These are phyloP conservation scores for Colletotrichum eremochloae DNA, from an alignment of 2,329 filamentous ascomycete genomes.

Conservation along the genomic window DNA sequence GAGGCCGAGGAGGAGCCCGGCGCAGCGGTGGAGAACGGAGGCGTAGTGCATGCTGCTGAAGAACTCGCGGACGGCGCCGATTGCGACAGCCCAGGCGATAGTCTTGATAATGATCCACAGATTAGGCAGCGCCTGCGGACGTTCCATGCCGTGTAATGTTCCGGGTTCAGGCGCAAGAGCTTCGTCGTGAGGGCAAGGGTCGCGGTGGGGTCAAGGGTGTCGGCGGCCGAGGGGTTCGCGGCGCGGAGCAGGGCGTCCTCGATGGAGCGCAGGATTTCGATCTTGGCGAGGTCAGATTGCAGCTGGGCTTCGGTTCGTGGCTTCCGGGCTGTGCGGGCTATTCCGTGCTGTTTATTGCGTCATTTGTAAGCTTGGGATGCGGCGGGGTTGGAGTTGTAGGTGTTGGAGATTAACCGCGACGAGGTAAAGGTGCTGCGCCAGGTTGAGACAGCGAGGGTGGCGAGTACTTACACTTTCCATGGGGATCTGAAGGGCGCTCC, in stretches of 20 bases:
- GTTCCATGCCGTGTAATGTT: slow-evolving; percentile 95
- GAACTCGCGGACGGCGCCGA: slow-evolving; percentile 68
- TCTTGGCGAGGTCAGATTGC: slow-evolving; percentile 79
- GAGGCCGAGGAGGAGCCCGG: slow-evolving; percentile 66
- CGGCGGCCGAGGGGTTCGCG: slow-evolving; percentile 33
- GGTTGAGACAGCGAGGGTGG: slow-evolving; percentile 8
- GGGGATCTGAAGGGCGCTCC: slow-evolving; percentile 20
- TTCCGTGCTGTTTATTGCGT: slow-evolving; percentile 79
- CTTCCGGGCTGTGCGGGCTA: slow-evolving; percentile 74
- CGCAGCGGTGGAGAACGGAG: slow-evolving; percentile 73
- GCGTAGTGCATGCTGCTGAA: slow-evolving; percentile 68
- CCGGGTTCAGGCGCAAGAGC: slow-evolving; percentile 82
- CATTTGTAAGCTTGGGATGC: slow-evolving; percentile 27
- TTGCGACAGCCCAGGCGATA: slow-evolving; percentile 63
- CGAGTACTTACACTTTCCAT: slow-evolving; percentile 46
- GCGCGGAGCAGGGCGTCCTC: slow-evolving; percentile 57
- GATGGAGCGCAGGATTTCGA: slow-evolving; percentile 79
- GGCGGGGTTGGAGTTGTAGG: background rate
- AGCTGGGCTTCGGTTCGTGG: slow-evolving; percentile 77
- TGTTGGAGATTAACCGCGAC: background rate
- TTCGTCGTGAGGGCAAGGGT: slow-evolving; percentile 78
- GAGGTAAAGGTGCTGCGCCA: background rate
- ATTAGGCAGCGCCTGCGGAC: slow-evolving; percentile 80
- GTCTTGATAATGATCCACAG: slow-evolving; percentile 69
- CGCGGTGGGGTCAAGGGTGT: slow-evolving; percentile 59